A percentile compares a stretch with the other conserved stretches of the same genome.
These are phyloP conservation scores for Leccinellum rugosiceps DNA, from an alignment of 768 basidiomycete species.

Conservation along the genomic window DNA sequence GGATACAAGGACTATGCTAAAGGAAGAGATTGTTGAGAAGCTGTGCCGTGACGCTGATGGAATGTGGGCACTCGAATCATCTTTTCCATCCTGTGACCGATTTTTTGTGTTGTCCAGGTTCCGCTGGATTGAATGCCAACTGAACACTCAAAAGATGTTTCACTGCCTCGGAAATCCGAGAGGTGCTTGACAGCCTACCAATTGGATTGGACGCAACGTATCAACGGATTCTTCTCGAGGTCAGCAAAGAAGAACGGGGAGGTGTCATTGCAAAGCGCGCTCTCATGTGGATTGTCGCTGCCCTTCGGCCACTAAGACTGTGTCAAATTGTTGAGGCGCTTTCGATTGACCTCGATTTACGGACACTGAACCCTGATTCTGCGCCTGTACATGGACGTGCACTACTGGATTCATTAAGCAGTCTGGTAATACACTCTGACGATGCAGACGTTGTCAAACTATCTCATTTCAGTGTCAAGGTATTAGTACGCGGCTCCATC, in stretches of 20 bases:
- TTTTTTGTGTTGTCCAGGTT: neutral
- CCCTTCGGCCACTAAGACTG: neutral
- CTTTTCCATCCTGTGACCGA: neutral
- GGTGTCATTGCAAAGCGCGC: neutral
- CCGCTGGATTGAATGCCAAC: neutral
- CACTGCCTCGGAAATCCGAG: neutral
- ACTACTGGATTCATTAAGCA: neutral
- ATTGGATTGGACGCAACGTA: neutral
- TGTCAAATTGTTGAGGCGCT: neutral
- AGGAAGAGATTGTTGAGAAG: neutral
- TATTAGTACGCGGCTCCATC: neutral
- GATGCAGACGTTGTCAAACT: neutral
- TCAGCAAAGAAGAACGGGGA: neutral
- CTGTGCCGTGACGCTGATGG: conserved; percentile 4
- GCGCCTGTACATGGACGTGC: neutral
- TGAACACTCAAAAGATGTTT: neutral
- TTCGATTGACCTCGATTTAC: neutral
- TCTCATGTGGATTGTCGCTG: neutral
- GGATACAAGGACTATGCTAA: neutral
- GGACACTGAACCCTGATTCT: neutral
- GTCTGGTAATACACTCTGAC: neutral
- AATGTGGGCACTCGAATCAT: conserved; percentile 2
- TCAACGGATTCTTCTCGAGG: neutral
- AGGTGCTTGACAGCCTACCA: neutral
- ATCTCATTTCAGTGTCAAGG: neutral